phyloP scores from a whole-genome alignment of 225 moss, liverwort and hornwort species.

The Asterella californica region DNA sequence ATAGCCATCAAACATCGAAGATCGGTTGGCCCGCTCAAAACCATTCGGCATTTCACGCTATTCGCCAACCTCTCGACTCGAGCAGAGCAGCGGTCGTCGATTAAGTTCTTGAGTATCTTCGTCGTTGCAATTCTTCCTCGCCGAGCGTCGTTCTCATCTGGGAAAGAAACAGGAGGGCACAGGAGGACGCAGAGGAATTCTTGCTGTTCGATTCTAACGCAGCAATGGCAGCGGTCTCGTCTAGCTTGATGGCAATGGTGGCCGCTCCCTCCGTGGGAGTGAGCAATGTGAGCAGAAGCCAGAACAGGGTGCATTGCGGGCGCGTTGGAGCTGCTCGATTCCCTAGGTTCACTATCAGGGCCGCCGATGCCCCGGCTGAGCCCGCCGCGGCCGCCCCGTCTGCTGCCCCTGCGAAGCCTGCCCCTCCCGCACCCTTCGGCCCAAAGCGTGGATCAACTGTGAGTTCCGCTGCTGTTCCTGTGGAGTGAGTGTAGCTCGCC shows the following conservation, averaged over 20 bases:
- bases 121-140: neutral
- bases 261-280: slow-evolving; percentile 18
- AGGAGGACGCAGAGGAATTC: neutral
- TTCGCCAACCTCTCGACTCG: neutral
- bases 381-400: slow-evolving; percentile 17
- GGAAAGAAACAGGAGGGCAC: neutral
- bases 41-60: neutral
- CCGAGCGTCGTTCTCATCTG: neutral
- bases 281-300: slow-evolving; percentile 12
- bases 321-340: slow-evolving; percentile 17
- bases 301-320: slow-evolving; percentile 20
- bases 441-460: slow-evolving; percentile 38
- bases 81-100: neutral
- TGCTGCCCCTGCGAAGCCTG: slow-evolving; percentile 12
- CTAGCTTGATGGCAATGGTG: slow-evolving; percentile 23
- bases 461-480: neutral
- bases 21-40: slow-evolving; percentile 1
- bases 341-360: slow-evolving; percentile 31
- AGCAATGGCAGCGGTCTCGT: slow-evolving; percentile 32
- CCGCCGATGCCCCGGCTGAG: slow-evolving; percentile 25
- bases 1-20: neutral
- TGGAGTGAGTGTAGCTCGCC: neutral
- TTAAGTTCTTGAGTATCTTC: neutral
- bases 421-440: slow-evolving; percentile 16
- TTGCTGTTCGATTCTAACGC: neutral